A percentile compares a stretch with the other conserved stretches of the same genome.
Conservation (phyloP, 371 early-diverging fungal species). For the Mortierella sp. region DNA sequence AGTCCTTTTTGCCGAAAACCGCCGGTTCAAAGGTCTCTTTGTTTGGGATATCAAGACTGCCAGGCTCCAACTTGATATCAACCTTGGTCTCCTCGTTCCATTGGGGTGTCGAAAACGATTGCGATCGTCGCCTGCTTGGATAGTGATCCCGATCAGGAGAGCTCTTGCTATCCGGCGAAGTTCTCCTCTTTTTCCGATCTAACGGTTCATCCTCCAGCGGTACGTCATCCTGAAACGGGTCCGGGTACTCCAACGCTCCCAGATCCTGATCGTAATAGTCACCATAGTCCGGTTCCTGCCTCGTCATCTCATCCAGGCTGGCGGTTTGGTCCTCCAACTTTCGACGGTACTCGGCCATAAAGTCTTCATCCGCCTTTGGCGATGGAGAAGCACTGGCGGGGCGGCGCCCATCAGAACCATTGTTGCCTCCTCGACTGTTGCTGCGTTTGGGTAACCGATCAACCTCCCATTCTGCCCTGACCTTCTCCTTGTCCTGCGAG, state of each 20-base stretch:
- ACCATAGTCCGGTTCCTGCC: background rate
- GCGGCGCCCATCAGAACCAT: background rate
- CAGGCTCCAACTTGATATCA: slow-evolving; percentile 20
- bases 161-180: slow-evolving; percentile 19
- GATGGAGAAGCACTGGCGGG: background rate
- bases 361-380: background rate
- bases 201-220: background rate
- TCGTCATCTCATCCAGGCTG: background rate
- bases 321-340: background rate
- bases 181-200: slow-evolving; percentile 18
- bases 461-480: background rate
- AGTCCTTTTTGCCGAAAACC: background rate
- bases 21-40: background rate
- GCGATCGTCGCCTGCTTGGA: slow-evolving; percentile 30
- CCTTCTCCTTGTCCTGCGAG: background rate
- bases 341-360: background rate
- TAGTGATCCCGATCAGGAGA: slow-evolving; percentile 10
- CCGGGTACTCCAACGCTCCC: background rate
- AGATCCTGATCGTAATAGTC: background rate
- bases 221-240: background rate
- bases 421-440: background rate
- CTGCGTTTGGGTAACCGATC: background rate
- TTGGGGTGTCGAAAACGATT: slow-evolving; percentile 21
- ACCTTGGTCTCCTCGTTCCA: slow-evolving; percentile 19
- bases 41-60: background rate